A percentile compares a stretch with the other conserved stretches of the same genome.
phyloP scores from a whole-genome alignment of 2,329 filamentous ascomycete genomes.

The Arthrinium phaeospermum region DNA sequence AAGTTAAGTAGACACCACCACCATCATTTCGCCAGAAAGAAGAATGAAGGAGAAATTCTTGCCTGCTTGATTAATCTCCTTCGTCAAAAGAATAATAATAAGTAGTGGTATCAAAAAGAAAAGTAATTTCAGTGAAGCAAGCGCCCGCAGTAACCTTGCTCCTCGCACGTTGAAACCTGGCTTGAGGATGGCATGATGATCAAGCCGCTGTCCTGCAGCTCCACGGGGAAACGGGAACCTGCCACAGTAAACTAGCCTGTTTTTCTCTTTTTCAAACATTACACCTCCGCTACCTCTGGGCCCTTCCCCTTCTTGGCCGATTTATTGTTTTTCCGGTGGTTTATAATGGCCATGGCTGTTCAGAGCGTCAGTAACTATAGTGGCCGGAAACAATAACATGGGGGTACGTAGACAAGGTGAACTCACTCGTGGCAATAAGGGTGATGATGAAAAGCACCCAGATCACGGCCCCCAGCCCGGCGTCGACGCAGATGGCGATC shows the following conservation, averaged over 20 bases:
- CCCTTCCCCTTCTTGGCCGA: background rate
- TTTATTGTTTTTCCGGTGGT: background rate
- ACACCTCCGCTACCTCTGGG: conserved; percentile 10
- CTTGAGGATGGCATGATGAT: background rate
- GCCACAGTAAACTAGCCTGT: background rate
- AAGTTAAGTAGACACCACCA: background rate
- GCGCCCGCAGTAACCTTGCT: background rate
- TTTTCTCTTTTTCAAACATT: background rate
- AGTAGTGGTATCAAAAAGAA: background rate
- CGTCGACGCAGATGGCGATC: conserved; percentile 4
- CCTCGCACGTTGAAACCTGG: background rate
- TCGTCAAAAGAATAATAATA: background rate
- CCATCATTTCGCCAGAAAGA: background rate
- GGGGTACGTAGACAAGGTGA: background rate
- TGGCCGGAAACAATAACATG: background rate
- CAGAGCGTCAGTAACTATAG: background rate
- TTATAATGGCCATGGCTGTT: conserved; percentile 8
- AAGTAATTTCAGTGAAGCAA: background rate
- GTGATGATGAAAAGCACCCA: conserved; percentile 5
- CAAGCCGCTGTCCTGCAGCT: conserved; percentile 8
- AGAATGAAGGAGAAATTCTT: background rate
- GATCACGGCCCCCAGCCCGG: background rate
- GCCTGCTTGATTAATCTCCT: background rate
- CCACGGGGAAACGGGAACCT: background rate
- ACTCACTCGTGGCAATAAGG: conserved; percentile 16